These are phyloP conservation scores for Thraustotheca clavata DNA, from an alignment of 352 stramenopile genomes.

Conservation along the genomic window DNA sequence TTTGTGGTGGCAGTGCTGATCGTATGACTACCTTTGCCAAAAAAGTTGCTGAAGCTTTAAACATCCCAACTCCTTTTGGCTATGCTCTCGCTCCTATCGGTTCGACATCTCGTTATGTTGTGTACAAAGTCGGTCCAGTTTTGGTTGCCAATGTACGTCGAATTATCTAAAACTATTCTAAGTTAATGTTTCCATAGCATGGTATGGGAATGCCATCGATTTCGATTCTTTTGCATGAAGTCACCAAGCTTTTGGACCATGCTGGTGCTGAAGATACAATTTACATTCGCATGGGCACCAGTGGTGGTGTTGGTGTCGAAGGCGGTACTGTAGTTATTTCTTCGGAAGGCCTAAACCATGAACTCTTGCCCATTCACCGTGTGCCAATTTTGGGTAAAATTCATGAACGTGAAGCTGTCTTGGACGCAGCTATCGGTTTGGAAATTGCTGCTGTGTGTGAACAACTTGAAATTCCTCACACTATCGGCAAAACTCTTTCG, in stretches of 20 bases:
- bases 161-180: neutral
- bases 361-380: slow-evolving; percentile 56
- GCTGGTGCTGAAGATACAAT: slow-evolving; percentile 39
- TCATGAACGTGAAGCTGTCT: slow-evolving; percentile 41
- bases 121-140: slow-evolving; percentile 77
- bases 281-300: slow-evolving; percentile 80
- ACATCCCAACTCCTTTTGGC: slow-evolving; percentile 50
- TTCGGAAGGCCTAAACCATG: slow-evolving; percentile 71
- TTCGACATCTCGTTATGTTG: slow-evolving; percentile 57
- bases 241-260: slow-evolving; percentile 77
- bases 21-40: slow-evolving; percentile 68
- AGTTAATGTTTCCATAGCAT: slow-evolving; percentile 23
- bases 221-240: slow-evolving; percentile 71
- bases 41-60: slow-evolving; percentile 40
- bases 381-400: slow-evolving; percentile 51
- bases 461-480: slow-evolving; percentile 40
- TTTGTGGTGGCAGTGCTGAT: slow-evolving; percentile 58
- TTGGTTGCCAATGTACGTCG: slow-evolving; percentile 45
- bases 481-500: slow-evolving; percentile 71
- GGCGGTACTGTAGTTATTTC: slow-evolving; percentile 70
- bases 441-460: slow-evolving; percentile 42
- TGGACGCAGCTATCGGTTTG: slow-evolving; percentile 39
- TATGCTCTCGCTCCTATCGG: slow-evolving; percentile 54
- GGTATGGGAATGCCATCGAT: slow-evolving; percentile 74
- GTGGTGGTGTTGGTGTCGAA: slow-evolving; percentile 62